Conservation (phyloP, 495 filamentous ascomycete species). For the Podospora australis region DNA sequence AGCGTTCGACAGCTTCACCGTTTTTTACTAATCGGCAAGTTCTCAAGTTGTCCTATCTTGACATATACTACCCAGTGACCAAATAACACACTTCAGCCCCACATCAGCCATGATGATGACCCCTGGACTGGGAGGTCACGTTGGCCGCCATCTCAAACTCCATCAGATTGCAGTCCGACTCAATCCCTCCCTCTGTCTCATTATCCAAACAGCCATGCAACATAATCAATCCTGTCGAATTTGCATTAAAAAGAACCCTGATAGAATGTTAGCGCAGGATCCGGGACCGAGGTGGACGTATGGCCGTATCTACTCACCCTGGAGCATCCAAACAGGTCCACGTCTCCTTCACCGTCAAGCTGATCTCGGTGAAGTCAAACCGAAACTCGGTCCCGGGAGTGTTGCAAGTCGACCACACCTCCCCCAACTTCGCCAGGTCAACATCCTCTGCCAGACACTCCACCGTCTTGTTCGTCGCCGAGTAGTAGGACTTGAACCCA, state of each 20-base stretch:
- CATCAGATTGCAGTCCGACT: constrained; percentile 22
- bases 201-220: constrained; percentile 19
- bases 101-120: too few relatives aligned
- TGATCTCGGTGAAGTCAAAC: constrained; percentile 15
- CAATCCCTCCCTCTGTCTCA: constrained; percentile 16
- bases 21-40: too few relatives aligned
- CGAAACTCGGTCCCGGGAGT: constrained; percentile 19
- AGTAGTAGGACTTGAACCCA: constrained; percentile 21
- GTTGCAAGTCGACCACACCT: constrained; percentile 18
- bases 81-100: too few relatives aligned
- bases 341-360: constrained; percentile 18
- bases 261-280: constrained; percentile 5
- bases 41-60: too few relatives aligned
- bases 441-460: constrained; percentile 18
- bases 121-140: too few relatives aligned
- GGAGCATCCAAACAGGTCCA: constrained; percentile 19
- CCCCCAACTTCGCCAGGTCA: constrained; percentile 17
- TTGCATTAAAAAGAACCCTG: constrained; percentile 17
- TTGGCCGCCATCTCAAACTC: constrained; percentile 21
- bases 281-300: neutral
- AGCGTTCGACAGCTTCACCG: too few relatives aligned
- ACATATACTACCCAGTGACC: too few relatives aligned
- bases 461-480: constrained; percentile 20
- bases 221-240: constrained; percentile 18
- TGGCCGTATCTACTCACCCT: constrained; percentile 13